Conservation (phyloP, 2,329 filamentous ascomycete genomes). For the Zasmidium angulare region DNA sequence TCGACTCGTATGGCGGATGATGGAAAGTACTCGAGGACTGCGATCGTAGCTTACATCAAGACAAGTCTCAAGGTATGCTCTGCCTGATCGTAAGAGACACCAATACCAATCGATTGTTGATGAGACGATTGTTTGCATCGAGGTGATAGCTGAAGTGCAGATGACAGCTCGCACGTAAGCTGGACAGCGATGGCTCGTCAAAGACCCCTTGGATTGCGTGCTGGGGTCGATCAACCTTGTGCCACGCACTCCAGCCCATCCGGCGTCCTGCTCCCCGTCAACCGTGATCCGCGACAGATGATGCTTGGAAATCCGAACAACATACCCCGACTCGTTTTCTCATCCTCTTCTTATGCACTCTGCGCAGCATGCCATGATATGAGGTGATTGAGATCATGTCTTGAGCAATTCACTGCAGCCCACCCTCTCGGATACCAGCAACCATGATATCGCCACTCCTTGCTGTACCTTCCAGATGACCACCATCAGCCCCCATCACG, state of each 20-base stretch:
- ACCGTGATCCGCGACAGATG: neutral
- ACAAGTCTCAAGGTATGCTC: too few relatives aligned
- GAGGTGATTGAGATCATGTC: neutral
- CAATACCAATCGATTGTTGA: too few relatives aligned
- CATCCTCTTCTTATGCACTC: neutral
- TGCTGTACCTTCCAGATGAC: too few relatives aligned
- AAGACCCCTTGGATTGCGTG: neutral
- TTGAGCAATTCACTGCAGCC: neutral
- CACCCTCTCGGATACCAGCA: too few relatives aligned
- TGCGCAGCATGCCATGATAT: neutral
- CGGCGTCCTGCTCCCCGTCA: neutral
- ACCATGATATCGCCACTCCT: too few relatives aligned
- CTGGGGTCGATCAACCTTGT: neutral
- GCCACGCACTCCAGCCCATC: neutral
- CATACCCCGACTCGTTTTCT: neutral
- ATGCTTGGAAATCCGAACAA: neutral
- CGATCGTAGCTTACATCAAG: too few relatives aligned
- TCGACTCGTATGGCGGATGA: constrained; percentile 9
- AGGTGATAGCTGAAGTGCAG: too few relatives aligned
- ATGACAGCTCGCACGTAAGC: too few relatives aligned
- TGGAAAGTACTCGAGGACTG: neutral
- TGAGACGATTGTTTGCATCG: too few relatives aligned
- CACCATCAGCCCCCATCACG: neutral
- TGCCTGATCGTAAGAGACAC: too few relatives aligned
- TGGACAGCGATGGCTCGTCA: neutral